Evolutionary conservation across 306 rosid genomes (phyloP).

Genomic region (Rosa rugosa): DNA sequence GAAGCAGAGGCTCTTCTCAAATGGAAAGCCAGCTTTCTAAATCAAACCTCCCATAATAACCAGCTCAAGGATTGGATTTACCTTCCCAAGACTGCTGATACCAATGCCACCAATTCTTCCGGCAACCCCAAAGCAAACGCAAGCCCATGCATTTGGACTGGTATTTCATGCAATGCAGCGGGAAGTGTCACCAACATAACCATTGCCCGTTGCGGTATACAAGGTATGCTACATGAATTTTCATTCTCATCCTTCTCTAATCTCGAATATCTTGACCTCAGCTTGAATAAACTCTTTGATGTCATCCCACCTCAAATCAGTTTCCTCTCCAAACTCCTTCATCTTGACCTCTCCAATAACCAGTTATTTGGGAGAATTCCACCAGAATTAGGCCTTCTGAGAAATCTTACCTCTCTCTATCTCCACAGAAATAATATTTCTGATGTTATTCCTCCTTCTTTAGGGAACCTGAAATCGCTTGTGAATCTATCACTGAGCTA

Average conservation of each 20-base stretch:
- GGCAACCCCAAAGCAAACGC: background rate
- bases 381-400: constrained; percentile 13
- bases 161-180: background rate
- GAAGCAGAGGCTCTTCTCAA: constrained; percentile 32
- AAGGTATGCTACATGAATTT: background rate
- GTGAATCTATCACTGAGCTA: background rate
- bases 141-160: background rate
- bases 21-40: constrained; percentile 34
- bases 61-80: background rate
- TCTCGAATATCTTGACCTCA: background rate
- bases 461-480: background rate
- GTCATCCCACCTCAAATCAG: background rate
- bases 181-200: background rate
- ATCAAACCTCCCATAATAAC: background rate
- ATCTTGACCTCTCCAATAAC: constrained; percentile 25
- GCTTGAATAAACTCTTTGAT: background rate
- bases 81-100: constrained; percentile 1
- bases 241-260: background rate
- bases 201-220: background rate
- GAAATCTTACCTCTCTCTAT: background rate
- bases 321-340: background rate
- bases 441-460: background rate
- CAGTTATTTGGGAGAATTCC: constrained; percentile 19
- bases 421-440: background rate
- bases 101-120: background rate